Conservation (phyloP, 768 basidiomycete species). For the Suillus subluteus region DNA sequence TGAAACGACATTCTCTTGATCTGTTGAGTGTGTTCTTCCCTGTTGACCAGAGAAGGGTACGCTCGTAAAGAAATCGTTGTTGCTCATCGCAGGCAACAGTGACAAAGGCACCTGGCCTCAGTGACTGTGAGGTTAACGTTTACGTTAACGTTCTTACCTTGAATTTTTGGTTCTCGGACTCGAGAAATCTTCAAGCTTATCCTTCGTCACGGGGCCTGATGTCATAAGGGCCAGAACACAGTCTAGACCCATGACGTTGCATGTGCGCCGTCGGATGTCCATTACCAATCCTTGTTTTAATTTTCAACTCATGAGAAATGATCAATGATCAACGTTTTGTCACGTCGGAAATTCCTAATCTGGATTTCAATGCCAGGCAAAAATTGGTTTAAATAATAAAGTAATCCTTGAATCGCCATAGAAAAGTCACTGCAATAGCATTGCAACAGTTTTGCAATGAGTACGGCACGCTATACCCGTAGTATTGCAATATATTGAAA, state of each 20-base stretch:
- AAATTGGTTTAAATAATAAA: no score
- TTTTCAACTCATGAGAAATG: no score
- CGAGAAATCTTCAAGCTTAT: background rate
- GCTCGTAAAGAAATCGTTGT: conserved; percentile 46
- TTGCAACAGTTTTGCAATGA: no score
- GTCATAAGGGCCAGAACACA: background rate
- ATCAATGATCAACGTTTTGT: no score
- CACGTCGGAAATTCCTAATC: no score
- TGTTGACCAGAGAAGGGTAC: conserved; percentile 26
- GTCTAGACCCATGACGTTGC: background rate
- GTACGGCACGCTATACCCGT: no score
- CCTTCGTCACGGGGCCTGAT: background rate
- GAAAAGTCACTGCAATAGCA: no score
- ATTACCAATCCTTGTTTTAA: no score
- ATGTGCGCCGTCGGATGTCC: background rate
- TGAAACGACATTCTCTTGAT: conserved; percentile 37
- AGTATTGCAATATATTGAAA: no score
- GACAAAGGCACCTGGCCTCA: background rate
- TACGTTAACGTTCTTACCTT: background rate
- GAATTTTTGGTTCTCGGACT: background rate
- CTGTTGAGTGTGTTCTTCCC: conserved; percentile 3
- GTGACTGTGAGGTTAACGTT: background rate
- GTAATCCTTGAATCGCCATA: no score
- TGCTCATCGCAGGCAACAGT: conserved; percentile 1
- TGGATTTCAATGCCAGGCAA: no score